Percentiles rank a stretch among this genome's conserved stretches.
phyloP scores from a whole-genome alignment of 2,329 filamentous ascomycete genomes.

The Fulvia fulva region DNA sequence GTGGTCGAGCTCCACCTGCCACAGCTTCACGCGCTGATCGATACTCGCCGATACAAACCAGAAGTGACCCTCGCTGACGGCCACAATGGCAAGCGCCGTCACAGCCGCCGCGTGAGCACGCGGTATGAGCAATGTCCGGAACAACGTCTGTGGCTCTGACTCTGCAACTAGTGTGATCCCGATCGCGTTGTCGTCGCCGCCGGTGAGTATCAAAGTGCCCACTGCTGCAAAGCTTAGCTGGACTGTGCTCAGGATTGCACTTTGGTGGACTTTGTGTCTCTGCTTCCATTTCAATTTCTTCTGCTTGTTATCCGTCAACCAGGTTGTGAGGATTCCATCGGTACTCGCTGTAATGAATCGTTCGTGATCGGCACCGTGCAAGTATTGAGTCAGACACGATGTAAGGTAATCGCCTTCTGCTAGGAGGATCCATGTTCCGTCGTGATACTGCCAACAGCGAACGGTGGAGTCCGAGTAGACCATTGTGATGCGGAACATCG shows the following conservation, averaged over 20 bases:
- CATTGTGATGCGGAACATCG: constrained; percentile 60
- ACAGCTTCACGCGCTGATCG: constrained; percentile 48
- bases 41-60: constrained; percentile 36
- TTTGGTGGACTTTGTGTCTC: constrained; percentile 66
- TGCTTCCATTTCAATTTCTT: constrained; percentile 33
- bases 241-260: constrained; percentile 63
- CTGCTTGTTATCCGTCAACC: constrained; percentile 33
- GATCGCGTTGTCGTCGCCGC: constrained; percentile 84
- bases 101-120: constrained; percentile 69
- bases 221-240: not conserved
- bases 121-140: constrained; percentile 42
- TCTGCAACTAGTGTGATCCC: constrained; percentile 48
- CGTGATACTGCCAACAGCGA: constrained; percentile 44
- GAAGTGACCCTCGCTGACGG: constrained; percentile 5
- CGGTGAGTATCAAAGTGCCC: constrained; percentile 59
- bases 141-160: constrained; percentile 3
- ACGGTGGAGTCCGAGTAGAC: constrained; percentile 81
- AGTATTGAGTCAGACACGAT: constrained; percentile 65
- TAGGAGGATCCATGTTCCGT: constrained; percentile 34
- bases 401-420: constrained; percentile 44
- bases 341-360: constrained; percentile 72
- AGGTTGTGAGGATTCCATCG: constrained; percentile 70
- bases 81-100: constrained; percentile 50
- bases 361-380: constrained; percentile 33
- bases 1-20: constrained; percentile 36